These are phyloP conservation scores for Sonneratia alba DNA, from an alignment of 345 rosid species.

Conservation along the genomic window DNA sequence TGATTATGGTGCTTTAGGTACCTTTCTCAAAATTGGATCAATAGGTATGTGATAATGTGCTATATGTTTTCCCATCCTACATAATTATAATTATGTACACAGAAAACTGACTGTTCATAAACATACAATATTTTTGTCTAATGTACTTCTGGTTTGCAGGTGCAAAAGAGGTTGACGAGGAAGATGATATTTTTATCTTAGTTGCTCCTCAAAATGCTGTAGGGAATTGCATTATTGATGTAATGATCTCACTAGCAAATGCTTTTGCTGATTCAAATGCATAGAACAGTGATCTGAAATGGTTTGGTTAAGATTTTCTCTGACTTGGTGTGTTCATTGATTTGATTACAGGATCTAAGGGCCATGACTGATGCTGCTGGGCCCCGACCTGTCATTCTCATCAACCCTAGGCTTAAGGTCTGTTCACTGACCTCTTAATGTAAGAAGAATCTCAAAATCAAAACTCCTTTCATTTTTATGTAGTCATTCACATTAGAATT, in stretches of 20 bases:
- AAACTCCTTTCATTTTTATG: no score
- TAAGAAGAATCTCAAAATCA: neutral
- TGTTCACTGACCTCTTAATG: neutral
- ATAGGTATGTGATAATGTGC: slow-evolving; percentile 43
- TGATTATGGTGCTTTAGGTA: slow-evolving; percentile 66
- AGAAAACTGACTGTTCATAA: neutral
- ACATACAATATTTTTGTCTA: no score
- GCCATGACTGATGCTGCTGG: slow-evolving; percentile 96
- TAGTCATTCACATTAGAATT: neutral
- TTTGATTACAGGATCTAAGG: slow-evolving; percentile 53
- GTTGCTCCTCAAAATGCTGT: slow-evolving; percentile 97
- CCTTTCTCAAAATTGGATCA: slow-evolving; percentile 71
- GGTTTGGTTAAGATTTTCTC: neutral
- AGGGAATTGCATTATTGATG: slow-evolving; percentile 89
- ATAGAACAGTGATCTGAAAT: neutral
- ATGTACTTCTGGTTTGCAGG: slow-evolving; percentile 28
- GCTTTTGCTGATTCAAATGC: neutral
- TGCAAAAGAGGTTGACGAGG: slow-evolving; percentile 68
- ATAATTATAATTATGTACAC: neutral
- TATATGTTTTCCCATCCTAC: neutral
- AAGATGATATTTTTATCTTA: slow-evolving; percentile 82
- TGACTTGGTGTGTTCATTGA: slow-evolving; percentile 3
- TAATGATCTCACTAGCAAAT: slow-evolving; percentile 26
- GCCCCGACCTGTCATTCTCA: slow-evolving; percentile 70
- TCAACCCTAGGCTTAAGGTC: slow-evolving; percentile 87